Conservation (phyloP, 805 yeast species). For the Saccharomycopsis fermentans region DNA sequence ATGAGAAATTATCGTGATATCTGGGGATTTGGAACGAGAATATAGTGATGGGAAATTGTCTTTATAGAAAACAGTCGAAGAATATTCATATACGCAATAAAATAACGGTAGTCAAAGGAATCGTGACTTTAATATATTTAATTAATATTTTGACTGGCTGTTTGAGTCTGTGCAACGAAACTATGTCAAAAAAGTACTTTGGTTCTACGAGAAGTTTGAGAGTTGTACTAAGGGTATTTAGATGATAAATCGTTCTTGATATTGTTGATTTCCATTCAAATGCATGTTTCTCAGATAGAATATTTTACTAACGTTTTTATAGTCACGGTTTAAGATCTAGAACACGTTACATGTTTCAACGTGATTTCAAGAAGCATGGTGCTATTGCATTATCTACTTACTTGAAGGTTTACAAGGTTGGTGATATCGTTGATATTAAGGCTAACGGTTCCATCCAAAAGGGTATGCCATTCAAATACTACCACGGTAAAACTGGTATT, state of each 20-base stretch:
- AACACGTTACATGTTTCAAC: slow-evolving; percentile 99
- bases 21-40: neutral
- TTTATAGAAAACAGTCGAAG: too few species aligned
- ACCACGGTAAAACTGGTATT: slow-evolving; percentile 99
- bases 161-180: too few species aligned
- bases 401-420: slow-evolving; percentile 96
- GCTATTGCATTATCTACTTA: slow-evolving; percentile 88
- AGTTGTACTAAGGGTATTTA: neutral
- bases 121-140: too few species aligned
- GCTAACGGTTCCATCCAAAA: slow-evolving; percentile 98
- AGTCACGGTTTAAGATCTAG: slow-evolving; percentile 99
- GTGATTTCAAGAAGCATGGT: slow-evolving; percentile 98
- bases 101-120: too few species aligned
- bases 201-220: neutral
- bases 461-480: slow-evolving; percentile 99
- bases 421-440: slow-evolving; percentile 98
- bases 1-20: neutral
- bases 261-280: neutral
- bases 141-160: too few species aligned
- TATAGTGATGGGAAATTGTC: neutral
- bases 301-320: slow-evolving; percentile 18
- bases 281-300: neutral
- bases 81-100: too few species aligned
- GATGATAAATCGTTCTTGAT: too few species aligned
- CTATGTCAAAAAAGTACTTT: too few species aligned